Conservation (phyloP, 768 basidiomycete genomes). For the Suillus brevipes region DNA sequence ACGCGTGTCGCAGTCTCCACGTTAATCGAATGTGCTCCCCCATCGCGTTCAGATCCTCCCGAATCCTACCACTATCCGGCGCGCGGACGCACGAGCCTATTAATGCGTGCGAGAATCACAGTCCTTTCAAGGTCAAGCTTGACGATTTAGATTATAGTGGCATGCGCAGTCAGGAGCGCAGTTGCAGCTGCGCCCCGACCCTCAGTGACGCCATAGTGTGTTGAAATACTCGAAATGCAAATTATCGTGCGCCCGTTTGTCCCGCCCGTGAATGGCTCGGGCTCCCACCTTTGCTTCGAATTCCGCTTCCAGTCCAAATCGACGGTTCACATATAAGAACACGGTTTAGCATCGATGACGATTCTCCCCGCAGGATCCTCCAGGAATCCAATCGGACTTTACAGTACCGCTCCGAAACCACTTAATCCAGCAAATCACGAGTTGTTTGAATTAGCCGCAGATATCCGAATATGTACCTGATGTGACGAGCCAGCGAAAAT, state of each 20-base stretch:
- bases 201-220: conserved; percentile 21
- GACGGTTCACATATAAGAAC: conserved; percentile 5
- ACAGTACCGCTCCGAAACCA: conserved; percentile 14
- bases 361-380: conserved; percentile 43
- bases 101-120: conserved; percentile 44
- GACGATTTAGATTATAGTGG: conserved; percentile 32
- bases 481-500: conserved; percentile 4
- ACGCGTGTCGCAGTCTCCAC: conserved; percentile 40
- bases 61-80: conserved; percentile 30
- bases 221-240: neutral
- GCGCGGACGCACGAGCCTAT: conserved; percentile 48
- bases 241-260: neutral
- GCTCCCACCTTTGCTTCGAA: neutral
- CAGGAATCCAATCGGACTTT: conserved; percentile 50
- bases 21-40: conserved; percentile 51
- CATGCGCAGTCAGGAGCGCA: conserved; percentile 27
- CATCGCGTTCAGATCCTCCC: conserved; percentile 51
- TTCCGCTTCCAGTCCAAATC: conserved; percentile 5
- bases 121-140: conserved; percentile 13
- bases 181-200: conserved; percentile 22
- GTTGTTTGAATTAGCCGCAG: conserved; percentile 46
- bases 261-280: conserved; percentile 8
- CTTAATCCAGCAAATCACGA: conserved; percentile 36
- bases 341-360: conserved; percentile 6
- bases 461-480: conserved; percentile 29